Base-by-base conservation (phyloP, 257 asterid genomes). In the Petunia secreta region DNA sequence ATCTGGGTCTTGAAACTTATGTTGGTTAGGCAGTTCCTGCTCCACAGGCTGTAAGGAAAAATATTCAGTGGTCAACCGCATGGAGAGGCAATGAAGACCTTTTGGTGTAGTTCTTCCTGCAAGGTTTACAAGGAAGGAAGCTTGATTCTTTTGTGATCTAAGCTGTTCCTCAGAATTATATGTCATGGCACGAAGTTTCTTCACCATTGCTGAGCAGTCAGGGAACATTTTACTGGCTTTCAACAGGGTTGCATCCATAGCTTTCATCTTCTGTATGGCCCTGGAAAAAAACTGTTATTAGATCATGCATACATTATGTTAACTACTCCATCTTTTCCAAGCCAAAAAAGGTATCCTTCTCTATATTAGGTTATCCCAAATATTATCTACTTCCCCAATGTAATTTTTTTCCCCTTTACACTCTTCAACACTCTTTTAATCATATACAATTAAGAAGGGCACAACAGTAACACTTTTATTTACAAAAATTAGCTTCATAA, bases 121-220 rank as follows among this genome's bases (percentile, higher is more conserved):
- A 65, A 90, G 83, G 58, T 90, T 90, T 43, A 89, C 83, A 83
- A 91, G 82, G 84, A 89, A 91, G 80, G 87, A 80, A 37, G 90
- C 78, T 59, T 91, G 95, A 81, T 89, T 89, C 89, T 84, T 91
- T 77, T 91, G 95, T 41, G 83, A 86, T 15, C 84, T 87, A 76
- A 91, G 90, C 87, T 91, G 95, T 79, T 89, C 92, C 77, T 91
- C 95, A 3, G 91, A 82, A 41, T 82, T 87, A 83, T 89, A 92
- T 78, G 88, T 88, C 95, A 89, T 91, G 2, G 95, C 93, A 37
- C 95, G 91, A n/a, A 91, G 89, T 82, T 87, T 91, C 89, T 87
- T 91, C 14, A 87, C 85, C 84, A 89, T 83, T 43, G 89, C 85
- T 41, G 89, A 84, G 81, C 91, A 87, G 63, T 91, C 93, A 43